phyloP scores from a whole-genome alignment of 2,329 filamentous ascomycete species.

The Pseudocercospora fuligena region DNA sequence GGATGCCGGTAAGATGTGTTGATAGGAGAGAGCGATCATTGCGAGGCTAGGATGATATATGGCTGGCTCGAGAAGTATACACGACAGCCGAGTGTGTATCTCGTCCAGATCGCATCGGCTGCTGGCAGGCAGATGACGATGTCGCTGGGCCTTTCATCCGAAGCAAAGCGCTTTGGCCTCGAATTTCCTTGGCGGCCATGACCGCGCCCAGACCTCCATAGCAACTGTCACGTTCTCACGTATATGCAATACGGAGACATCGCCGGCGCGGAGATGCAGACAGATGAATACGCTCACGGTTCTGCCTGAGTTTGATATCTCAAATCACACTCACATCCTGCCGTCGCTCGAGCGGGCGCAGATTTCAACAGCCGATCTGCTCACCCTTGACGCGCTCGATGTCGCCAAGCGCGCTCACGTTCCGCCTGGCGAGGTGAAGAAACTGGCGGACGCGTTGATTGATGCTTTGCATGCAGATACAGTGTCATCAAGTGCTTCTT shows the following conservation, averaged over 20 bases:
- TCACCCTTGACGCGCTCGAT: conserved; percentile 80
- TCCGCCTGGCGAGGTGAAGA: conserved; percentile 78
- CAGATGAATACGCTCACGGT: conserved; percentile 84
- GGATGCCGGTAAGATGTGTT: not conserved
- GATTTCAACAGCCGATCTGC: conserved; percentile 80
- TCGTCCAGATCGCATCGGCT: not conserved
- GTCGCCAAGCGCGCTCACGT: conserved; percentile 85
- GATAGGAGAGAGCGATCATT: not conserved
- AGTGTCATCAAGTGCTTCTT: not conserved
- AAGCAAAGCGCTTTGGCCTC: not conserved
- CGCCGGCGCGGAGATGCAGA: conserved; percentile 28
- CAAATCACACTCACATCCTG: conserved; percentile 74
- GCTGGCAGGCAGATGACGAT: not conserved
- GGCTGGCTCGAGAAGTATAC: not conserved
- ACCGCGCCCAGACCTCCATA: not conserved
- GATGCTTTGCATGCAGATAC: conserved; percentile 63
- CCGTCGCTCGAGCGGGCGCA: conserved; percentile 77
- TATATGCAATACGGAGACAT: not conserved
- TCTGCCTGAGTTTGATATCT: conserved; percentile 77
- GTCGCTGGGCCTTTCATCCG: not conserved
- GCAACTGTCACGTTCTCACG: not conserved
- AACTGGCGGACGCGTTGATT: conserved; percentile 71
- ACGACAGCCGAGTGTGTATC: not conserved
- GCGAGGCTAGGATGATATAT: conserved; percentile 1
- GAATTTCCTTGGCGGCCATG: not conserved